Conservation (phyloP, 2,329 filamentous ascomycete genomes). For the Diaporthe amygdali region DNA sequence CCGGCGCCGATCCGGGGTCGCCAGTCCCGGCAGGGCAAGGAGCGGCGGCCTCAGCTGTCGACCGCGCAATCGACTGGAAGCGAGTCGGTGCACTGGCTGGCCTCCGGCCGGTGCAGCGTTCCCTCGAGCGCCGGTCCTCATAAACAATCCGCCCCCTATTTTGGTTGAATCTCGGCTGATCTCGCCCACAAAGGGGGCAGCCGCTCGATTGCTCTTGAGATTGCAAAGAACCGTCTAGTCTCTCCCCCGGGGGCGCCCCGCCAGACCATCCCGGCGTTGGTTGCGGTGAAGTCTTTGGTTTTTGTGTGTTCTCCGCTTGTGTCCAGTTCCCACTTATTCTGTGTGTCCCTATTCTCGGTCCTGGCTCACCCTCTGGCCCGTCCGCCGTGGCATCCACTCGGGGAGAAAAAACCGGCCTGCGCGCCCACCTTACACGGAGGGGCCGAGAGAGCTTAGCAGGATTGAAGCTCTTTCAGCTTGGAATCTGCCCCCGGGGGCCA, state of each 20-base stretch:
- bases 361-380: neutral
- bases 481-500: neutral
- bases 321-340: neutral
- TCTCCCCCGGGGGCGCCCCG: neutral
- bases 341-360: neutral
- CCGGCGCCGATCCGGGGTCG: neutral
- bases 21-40: neutral
- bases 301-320: neutral
- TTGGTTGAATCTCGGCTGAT: neutral
- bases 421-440: neutral
- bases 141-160: slow-evolving; percentile 1
- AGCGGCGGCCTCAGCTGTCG: neutral
- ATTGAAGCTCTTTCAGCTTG: slow-evolving; percentile 3
- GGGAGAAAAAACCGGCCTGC: neutral
- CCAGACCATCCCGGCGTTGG: neutral
- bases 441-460: slow-evolving; percentile 6
- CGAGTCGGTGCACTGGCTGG: neutral
- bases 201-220: neutral
- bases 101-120: neutral
- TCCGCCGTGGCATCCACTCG: neutral
- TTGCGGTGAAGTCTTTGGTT: neutral
- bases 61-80: neutral
- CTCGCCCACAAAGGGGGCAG: slow-evolving; percentile 6
- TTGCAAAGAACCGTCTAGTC: neutral
- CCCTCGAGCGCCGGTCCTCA: slow-evolving; percentile 7